Conservation (phyloP, 371 early-diverging fungal genomes). For the Umbelopsis sp. region DNA sequence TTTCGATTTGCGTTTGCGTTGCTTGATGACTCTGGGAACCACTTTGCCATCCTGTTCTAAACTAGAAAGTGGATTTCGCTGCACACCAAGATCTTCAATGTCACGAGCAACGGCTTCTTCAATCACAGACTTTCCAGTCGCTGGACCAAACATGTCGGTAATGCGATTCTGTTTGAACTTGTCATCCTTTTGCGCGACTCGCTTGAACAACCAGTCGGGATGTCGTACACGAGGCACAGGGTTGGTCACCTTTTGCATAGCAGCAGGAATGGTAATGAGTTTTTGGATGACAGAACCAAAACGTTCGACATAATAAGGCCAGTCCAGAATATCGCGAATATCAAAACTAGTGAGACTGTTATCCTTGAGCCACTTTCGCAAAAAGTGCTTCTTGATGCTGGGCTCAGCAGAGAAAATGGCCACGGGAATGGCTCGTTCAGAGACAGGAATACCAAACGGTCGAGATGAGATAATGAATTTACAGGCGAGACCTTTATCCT, state of each 20-base stretch:
- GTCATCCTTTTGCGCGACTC: constrained; percentile 75
- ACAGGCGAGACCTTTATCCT: constrained; percentile 97
- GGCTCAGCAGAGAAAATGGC: constrained; percentile 93
- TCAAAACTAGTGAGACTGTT: constrained; percentile 71
- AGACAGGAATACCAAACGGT: constrained; percentile 90
- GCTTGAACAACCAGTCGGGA: constrained; percentile 94
- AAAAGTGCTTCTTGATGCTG: constrained; percentile 78
- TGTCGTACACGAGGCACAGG: constrained; percentile 92
- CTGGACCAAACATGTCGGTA: constrained; percentile 76
- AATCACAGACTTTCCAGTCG: constrained; percentile 31
- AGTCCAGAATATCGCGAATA: constrained; percentile 95
- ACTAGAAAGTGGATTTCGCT: constrained; percentile 21
- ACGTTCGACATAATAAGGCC: constrained; percentile 98
- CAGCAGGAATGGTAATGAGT: constrained; percentile 98
- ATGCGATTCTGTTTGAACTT: constrained; percentile 85
- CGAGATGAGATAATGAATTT: constrained; percentile 93
- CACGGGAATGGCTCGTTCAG: constrained; percentile 97
- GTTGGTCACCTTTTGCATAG: constrained; percentile 94
- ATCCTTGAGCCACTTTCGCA: constrained; percentile 96
- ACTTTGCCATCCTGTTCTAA: constrained; percentile 15
- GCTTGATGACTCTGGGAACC: constrained; percentile 21
- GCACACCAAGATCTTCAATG: constrained; percentile 62
- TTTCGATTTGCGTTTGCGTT: constrained; percentile 19
- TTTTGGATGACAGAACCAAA: constrained; percentile 97
- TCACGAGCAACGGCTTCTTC: constrained; percentile 40